Evolutionary conservation across 2,329 filamentous ascomycete genomes (phyloP).

Genomic region (Exophiala bonariae): DNA sequence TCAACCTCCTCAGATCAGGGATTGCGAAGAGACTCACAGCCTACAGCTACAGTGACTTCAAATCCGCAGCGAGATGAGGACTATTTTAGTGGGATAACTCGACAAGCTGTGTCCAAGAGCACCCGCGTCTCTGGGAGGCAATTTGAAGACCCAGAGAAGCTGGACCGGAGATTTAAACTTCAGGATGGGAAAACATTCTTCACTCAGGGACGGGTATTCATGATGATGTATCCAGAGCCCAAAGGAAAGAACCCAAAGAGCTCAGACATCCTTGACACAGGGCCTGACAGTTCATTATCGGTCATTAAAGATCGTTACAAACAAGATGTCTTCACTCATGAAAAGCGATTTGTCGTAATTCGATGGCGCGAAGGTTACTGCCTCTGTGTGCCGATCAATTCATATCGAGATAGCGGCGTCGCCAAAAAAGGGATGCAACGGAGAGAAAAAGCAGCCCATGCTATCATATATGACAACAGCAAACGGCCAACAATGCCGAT

Average conservation of each 20-base stretch:
- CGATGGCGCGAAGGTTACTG: constrained; percentile 10
- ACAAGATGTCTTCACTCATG: constrained; percentile 6
- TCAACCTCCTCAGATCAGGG: no score
- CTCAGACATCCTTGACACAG: background rate
- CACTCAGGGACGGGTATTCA: constrained; percentile 28
- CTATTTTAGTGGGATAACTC: no score
- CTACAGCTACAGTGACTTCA: no score
- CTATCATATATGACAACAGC: constrained; percentile 5
- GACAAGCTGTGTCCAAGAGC: no score
- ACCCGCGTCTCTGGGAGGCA: no score
- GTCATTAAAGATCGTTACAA: background rate
- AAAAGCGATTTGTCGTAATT: constrained; percentile 6
- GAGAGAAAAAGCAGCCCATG: constrained; percentile 5
- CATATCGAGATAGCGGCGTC: constrained; percentile 5
- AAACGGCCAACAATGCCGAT: background rate
- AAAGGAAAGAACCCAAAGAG: background rate
- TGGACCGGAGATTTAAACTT: background rate
- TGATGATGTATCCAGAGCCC: constrained; percentile 33
- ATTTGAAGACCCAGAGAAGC: background rate
- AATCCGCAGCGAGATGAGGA: no score
- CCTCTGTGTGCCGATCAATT: constrained; percentile 10
- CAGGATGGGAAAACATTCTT: constrained; percentile 4
- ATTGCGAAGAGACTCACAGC: no score
- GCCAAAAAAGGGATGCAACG: constrained; percentile 4
- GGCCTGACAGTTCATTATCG: background rate